Base-by-base conservation (phyloP, 495 filamentous ascomycete species). In the Talaromyces proteolyticus region DNA sequence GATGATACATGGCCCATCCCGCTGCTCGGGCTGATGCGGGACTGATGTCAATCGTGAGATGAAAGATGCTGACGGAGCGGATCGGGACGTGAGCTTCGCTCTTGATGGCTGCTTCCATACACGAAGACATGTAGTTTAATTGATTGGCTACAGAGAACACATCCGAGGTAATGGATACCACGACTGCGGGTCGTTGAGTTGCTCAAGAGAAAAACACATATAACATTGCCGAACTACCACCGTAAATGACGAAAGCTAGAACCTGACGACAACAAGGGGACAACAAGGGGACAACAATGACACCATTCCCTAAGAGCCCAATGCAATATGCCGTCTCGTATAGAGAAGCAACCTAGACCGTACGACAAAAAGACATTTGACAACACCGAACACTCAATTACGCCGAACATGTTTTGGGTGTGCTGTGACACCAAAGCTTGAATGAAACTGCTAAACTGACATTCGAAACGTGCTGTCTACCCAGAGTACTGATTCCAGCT, bases 11-110 rank as follows among this genome's bases (percentile, higher is more conserved):
- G n/a, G 53, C 51, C 55, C 49, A 54, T 42, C 40, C 8, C 20
- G 10, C 51, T 38, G 36, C 59, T 70, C 69, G 68, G 71, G 66
- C 68, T 72, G 65, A 68, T 69, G 67, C 71, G 71, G 71, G 65
- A 70, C 67, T 72, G 68, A 75, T 70, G 67, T 70, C 67, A 75
- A 56, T 62, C 51, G 39, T 16, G 16, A 37, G 34, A n/a, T 7
- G n/a, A 7, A 37, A 37, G 7, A 8, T 37, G n/a, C 34, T n/a
- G n/a, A n/a, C 52, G 52, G 55, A 56, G 51, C 57, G 59, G 59
- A 62, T 68, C 67, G 68, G 63, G 65, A 53, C 49, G 57, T 49
- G 61, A 65, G 69, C 66, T 58, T 53, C 24, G 42, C 50, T 49
- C 54, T 42, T 38, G 40, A 42, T n/a, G n/a, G n/a, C n/a, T n/a